Conservation (phyloP, 176 grass and related monocot genomes). For the Triticum urartu region DNA sequence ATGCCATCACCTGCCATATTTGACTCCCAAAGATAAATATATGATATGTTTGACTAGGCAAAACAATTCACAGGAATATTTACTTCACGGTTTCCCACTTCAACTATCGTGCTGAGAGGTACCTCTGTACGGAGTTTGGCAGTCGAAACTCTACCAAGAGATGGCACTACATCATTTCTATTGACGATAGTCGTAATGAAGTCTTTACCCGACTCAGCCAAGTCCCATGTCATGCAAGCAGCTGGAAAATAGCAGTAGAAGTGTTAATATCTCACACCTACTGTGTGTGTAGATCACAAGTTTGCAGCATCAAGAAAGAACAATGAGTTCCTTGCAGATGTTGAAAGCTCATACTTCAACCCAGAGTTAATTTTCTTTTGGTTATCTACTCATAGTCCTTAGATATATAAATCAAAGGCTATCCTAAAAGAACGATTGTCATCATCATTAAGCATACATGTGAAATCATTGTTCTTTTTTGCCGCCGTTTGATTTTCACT, state of each 20-base stretch:
- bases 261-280: constrained; percentile 25
- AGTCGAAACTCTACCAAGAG: constrained; percentile 55
- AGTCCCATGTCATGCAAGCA: constrained; percentile 93
- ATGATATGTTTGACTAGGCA: neutral
- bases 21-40: constrained; percentile 7
- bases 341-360: constrained; percentile 11
- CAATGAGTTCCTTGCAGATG: constrained; percentile 2
- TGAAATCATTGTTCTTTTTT: neutral
- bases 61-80: neutral
- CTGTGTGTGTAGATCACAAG: constrained; percentile 7
- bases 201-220: constrained; percentile 76
- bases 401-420: neutral
- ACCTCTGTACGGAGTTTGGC: constrained; percentile 67
- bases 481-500: neutral
- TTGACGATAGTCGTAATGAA: constrained; percentile 79
- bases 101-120: constrained; percentile 19
- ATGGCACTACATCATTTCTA: constrained; percentile 76
- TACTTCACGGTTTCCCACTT: neutral
- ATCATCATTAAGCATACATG: neutral
- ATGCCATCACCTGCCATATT: constrained; percentile 60
- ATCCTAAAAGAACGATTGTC: neutral
- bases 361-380: neutral
- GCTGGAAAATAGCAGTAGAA: constrained; percentile 37
- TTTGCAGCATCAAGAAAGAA: constrained; percentile 19
- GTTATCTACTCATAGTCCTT: neutral